Conservation (phyloP, 768 basidiomycete genomes). For the Mycena vulgaris region DNA sequence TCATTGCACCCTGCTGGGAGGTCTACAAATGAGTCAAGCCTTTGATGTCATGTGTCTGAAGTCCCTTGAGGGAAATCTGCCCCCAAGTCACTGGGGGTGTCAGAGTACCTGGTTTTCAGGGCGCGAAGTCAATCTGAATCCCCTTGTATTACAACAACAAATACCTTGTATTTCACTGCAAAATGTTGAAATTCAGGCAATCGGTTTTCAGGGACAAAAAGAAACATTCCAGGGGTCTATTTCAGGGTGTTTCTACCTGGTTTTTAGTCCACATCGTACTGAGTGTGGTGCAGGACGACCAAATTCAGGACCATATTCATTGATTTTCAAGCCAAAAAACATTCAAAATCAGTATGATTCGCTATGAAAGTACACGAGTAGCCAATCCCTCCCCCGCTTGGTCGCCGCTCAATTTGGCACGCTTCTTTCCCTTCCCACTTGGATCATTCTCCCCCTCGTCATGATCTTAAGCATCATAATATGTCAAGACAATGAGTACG, state of each 20-base stretch:
- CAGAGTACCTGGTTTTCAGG: neutral
- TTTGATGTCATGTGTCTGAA: neutral
- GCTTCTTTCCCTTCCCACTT: no score
- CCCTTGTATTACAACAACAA: neutral
- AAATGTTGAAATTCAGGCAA: neutral
- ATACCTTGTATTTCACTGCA: conserved; percentile 2
- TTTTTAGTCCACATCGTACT: neutral
- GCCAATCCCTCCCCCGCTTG: no score
- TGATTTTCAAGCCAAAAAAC: neutral
- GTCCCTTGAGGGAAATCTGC: neutral
- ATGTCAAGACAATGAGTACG: no score
- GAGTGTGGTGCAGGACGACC: neutral
- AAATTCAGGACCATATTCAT: neutral
- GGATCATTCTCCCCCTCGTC: no score
- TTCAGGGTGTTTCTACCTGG: conserved; percentile 2
- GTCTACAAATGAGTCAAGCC: neutral
- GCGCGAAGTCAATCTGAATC: neutral
- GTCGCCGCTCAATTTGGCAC: no score
- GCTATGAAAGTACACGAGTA: no score
- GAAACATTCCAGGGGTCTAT: neutral
- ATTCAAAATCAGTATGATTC: no score
- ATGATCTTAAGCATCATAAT: no score
- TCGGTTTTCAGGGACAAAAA: neutral
- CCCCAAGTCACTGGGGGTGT: no score
- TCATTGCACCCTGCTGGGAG: neutral